Conservation (phyloP, 768 basidiomycete species). For the Auriculariales sp. region DNA sequence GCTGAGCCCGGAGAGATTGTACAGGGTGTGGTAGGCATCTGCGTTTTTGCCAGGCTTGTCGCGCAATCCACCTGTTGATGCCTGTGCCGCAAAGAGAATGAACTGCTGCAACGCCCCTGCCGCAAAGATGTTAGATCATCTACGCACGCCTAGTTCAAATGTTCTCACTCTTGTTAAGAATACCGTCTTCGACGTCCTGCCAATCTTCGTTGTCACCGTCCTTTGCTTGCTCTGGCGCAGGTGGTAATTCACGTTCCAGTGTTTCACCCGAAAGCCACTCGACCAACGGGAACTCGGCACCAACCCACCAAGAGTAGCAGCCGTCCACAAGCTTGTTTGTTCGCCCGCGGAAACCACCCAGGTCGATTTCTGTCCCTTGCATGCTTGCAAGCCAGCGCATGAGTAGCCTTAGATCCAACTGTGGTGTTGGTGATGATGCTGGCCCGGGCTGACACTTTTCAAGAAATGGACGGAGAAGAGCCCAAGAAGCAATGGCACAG, state of each 20-base stretch:
- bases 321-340: constrained; percentile 99
- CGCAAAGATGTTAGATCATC: background rate
- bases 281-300: constrained; percentile 68
- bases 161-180: constrained; percentile 34
- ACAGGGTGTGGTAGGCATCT: constrained; percentile 93
- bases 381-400: constrained; percentile 73
- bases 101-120: constrained; percentile 68
- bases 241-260: background rate
- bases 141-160: background rate
- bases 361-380: constrained; percentile 71
- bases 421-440: constrained; percentile 12
- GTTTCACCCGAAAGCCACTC: constrained; percentile 31
- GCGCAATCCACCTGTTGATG: constrained; percentile 70
- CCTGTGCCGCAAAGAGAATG: constrained; percentile 74
- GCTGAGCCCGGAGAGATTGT: constrained; percentile 83
- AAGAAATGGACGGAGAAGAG: constrained; percentile 49
- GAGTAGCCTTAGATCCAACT: constrained; percentile 44
- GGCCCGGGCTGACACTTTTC: background rate
- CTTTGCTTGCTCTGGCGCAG: constrained; percentile 9
- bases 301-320: constrained; percentile 99
- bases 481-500: constrained; percentile 78
- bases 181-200: constrained; percentile 53
- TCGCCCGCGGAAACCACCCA: constrained; percentile 85
- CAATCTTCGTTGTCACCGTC: constrained; percentile 30
- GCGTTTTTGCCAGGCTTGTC: constrained; percentile 92